Percentiles rank a stretch among this genome's conserved stretches.
Evolutionary conservation across 768 basidiomycete genomes (phyloP).

Genomic region (Harrya chromipes): DNA sequence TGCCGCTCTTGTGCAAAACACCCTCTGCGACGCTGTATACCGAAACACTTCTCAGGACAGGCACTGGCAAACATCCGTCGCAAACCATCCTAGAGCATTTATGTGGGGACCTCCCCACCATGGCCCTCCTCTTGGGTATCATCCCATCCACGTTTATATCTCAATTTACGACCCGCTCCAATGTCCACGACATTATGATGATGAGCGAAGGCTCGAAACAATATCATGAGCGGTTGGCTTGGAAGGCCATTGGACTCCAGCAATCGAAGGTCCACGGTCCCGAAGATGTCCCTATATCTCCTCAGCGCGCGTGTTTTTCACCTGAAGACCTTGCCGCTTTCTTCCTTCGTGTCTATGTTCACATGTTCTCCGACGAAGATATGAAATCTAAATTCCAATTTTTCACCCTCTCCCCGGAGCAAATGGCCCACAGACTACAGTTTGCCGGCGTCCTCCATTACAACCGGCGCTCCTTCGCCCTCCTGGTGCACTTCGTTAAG

Average conservation of each 20-base stretch:
- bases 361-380: constrained; percentile 30
- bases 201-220: constrained; percentile 5
- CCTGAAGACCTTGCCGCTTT: constrained; percentile 18
- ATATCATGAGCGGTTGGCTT: constrained; percentile 26
- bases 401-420: background rate
- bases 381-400: background rate
- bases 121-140: constrained; percentile 25
- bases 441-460: constrained; percentile 38
- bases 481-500: constrained; percentile 42
- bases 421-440: background rate
- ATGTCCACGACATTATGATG: constrained; percentile 15
- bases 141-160: constrained; percentile 21
- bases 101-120: constrained; percentile 24
- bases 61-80: constrained; percentile 10
- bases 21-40: constrained; percentile 27
- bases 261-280: background rate
- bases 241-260: constrained; percentile 13
- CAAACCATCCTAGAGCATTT: constrained; percentile 16
- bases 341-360: constrained; percentile 22
- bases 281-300: background rate
- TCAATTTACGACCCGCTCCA: constrained; percentile 25
- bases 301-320: constrained; percentile 9
- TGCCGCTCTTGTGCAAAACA: constrained; percentile 19
- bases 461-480: constrained; percentile 44
- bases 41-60: constrained; percentile 20